Conservation (phyloP, 495 filamentous ascomycete species). For the Xylaria grammica region DNA sequence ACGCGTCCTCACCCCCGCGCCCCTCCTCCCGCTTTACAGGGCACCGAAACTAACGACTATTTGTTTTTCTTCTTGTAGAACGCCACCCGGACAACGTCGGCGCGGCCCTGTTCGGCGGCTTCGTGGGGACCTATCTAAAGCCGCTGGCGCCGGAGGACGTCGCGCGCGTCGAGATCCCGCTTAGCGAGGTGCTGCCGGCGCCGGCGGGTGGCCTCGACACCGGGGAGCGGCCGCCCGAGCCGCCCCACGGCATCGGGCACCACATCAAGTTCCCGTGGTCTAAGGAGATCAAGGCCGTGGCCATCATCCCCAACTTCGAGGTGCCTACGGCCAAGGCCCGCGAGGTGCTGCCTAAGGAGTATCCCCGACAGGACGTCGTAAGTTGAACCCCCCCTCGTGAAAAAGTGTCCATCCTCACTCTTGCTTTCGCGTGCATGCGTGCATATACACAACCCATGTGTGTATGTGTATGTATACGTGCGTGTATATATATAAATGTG, state of each 20-base stretch:
- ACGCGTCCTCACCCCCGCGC: too few relatives aligned
- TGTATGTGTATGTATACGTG: background rate
- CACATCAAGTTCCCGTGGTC: constrained; percentile 93
- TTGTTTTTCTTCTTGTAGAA: too few relatives aligned
- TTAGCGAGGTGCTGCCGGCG: constrained; percentile 87
- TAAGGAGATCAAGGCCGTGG: constrained; percentile 89
- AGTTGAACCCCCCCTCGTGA: constrained; percentile 32
- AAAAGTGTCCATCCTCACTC: constrained; percentile 5
- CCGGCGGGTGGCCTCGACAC: constrained; percentile 89
- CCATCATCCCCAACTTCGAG: constrained; percentile 93
- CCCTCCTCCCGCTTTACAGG: too few relatives aligned
- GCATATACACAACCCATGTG: background rate
- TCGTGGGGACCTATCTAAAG: constrained; percentile 93
- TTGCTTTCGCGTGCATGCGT: background rate
- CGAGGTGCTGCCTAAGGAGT: constrained; percentile 76
- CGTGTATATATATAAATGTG: background rate
- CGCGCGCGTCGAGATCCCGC: constrained; percentile 87
- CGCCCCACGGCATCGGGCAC: constrained; percentile 89
- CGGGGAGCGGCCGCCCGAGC: constrained; percentile 78
- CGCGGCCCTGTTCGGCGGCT: constrained; percentile 93
- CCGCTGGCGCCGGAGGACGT: constrained; percentile 85
- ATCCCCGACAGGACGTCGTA: constrained; percentile 79
- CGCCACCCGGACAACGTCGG: constrained; percentile 97
- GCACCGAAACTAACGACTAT: constrained; percentile 27
- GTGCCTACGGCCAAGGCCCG: constrained; percentile 88